phyloP scores from a whole-genome alignment of 805 yeast species.

The Lipomyces lipofer region DNA sequence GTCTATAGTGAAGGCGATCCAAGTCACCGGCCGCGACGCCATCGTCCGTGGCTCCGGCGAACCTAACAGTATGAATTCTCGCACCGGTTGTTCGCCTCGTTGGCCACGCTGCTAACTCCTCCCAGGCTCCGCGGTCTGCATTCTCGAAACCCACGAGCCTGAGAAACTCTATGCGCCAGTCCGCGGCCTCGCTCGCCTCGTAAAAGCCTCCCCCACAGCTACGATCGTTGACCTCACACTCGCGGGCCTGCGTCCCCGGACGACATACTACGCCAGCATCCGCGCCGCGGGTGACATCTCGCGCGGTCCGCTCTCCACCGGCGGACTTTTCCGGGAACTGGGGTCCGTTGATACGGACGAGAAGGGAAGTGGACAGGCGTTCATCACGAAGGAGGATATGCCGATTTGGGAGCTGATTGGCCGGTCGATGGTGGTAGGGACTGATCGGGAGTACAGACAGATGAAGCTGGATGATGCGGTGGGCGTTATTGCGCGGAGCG shows the following conservation, averaged over 20 bases:
- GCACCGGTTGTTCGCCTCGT: background rate
- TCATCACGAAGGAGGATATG: conserved; percentile 23
- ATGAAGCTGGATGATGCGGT: conserved; percentile 40
- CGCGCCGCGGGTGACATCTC: conserved; percentile 75
- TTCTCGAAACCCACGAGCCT: conserved; percentile 68
- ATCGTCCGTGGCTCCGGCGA: conserved; percentile 88
- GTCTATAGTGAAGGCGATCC: conserved; percentile 63
- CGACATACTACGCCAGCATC: conserved; percentile 68
- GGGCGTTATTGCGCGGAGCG: conserved; percentile 93
- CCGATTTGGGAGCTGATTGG: conserved; percentile 32
- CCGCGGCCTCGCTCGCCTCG: conserved; percentile 84
- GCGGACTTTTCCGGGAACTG: conserved; percentile 50
- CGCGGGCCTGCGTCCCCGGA: conserved; percentile 62
- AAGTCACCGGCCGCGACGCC: conserved; percentile 79
- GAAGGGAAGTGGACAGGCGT: conserved; percentile 28
- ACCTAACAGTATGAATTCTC: conserved; percentile 49
- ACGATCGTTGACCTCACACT: conserved; percentile 77
- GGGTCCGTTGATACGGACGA: conserved; percentile 38
- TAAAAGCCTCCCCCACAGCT: conserved; percentile 54
- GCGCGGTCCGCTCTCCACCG: conserved; percentile 67
- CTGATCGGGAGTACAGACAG: conserved; percentile 38
- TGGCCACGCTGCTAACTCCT: background rate
- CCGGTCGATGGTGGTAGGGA: conserved; percentile 51
- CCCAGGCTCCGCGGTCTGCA: conserved; percentile 81
- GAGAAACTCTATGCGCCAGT: conserved; percentile 57